Evolutionary conservation across 192 early-diverging fungal genomes (phyloP).

Genomic region (Thoreauomyces humboldtii): DNA sequence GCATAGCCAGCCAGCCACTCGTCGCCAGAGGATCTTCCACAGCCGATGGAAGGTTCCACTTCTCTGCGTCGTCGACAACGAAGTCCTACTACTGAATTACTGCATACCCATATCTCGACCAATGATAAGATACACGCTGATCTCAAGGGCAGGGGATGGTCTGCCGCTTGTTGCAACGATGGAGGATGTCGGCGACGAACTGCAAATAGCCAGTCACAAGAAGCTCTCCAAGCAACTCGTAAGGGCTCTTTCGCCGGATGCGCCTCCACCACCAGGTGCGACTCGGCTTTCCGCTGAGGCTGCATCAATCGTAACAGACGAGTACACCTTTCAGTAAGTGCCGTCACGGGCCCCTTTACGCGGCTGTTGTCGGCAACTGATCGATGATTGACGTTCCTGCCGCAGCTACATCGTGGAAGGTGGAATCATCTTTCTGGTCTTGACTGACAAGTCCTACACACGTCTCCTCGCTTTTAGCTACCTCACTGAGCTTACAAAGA

Average conservation of each 20-base stretch:
- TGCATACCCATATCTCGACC: too few species aligned
- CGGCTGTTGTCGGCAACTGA: too few species aligned
- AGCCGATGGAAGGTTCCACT: too few species aligned
- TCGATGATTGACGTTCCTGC: background rate
- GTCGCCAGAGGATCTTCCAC: too few species aligned
- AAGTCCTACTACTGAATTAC: too few species aligned
- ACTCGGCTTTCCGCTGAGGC: background rate
- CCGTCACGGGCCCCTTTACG: background rate
- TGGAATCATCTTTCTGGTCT: conserved; percentile 29
- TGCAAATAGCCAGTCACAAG: conserved; percentile 27
- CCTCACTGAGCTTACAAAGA: conserved; percentile 28
- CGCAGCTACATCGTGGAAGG: conserved; percentile 22
- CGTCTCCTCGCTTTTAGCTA: conserved; percentile 40
- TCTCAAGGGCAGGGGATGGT: conserved; percentile 34
- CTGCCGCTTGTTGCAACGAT: conserved; percentile 40
- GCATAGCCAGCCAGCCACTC: too few species aligned
- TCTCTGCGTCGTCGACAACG: too few species aligned
- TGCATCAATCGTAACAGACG: conserved; percentile 32
- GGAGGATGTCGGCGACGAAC: conserved; percentile 36
- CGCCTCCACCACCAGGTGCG: background rate
- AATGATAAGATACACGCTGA: conserved; percentile 37
- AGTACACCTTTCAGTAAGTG: conserved; percentile 39
- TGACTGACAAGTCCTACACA: conserved; percentile 35
- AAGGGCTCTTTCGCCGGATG: conserved; percentile 21
- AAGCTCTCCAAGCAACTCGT: conserved; percentile 36